These are phyloP conservation scores for Fereydounia khargensis DNA, from an alignment of 1,284 basidiomycete genomes.

Conservation along the genomic window DNA sequence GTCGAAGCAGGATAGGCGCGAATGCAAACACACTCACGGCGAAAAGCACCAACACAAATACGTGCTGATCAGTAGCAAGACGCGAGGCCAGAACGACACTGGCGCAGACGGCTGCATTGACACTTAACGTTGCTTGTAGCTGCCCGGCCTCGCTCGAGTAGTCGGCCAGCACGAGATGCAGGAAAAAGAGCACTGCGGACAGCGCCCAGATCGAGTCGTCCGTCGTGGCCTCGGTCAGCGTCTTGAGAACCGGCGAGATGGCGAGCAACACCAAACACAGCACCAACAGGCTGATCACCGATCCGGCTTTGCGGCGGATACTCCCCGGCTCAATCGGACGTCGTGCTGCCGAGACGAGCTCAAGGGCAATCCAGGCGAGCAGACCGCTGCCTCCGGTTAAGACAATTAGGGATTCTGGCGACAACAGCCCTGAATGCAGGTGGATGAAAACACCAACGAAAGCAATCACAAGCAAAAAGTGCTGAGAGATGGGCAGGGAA, in stretches of 20 bases:
- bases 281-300: conserved; percentile 58
- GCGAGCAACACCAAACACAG: conserved; percentile 84
- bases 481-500: conserved; percentile 40
- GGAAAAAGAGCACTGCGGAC: conserved; percentile 67
- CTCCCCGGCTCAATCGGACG: not conserved
- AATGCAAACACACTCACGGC: conserved; percentile 61
- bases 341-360: conserved; percentile 4
- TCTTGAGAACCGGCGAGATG: conserved; percentile 84
- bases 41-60: conserved; percentile 85
- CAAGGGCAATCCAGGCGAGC: conserved; percentile 4
- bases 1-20: conserved; percentile 4
- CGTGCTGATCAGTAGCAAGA: conserved; percentile 75
- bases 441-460: conserved; percentile 42
- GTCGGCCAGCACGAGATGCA: conserved; percentile 69
- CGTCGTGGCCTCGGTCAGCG: conserved; percentile 89
- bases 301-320: not conserved
- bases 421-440: conserved; percentile 15
- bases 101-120: conserved; percentile 91
- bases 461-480: conserved; percentile 21
- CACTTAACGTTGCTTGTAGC: conserved; percentile 77
- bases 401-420: conserved; percentile 5
- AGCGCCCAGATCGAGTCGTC: conserved; percentile 96
- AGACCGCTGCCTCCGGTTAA: not conserved
- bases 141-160: conserved; percentile 58
- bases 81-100: conserved; percentile 92